Conservation (phyloP, 345 rosid species). For the Alliaria petiolata region DNA sequence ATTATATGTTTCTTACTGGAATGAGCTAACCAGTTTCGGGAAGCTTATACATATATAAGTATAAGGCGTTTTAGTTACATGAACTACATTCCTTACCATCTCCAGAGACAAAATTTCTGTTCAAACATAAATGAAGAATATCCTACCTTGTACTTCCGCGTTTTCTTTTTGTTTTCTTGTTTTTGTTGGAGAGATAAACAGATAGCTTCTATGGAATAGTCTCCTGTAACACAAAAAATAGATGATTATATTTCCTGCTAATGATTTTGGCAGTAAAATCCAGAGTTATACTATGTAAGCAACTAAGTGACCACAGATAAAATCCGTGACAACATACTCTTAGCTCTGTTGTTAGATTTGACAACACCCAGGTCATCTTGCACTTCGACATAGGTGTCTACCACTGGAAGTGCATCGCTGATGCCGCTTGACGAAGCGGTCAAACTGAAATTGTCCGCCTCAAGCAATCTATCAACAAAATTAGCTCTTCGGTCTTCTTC, state of each 20-base stretch:
- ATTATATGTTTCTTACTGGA: background rate
- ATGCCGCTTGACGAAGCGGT: constrained; percentile 15
- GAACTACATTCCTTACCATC: background rate
- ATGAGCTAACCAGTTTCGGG: background rate
- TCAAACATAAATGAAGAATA: constrained; percentile 7
- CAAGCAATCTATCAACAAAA: constrained; percentile 72
- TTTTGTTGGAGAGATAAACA: constrained; percentile 57
- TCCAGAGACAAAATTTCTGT: background rate
- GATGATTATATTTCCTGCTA: background rate
- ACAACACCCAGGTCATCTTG: constrained; percentile 30
- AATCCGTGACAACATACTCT: constrained; percentile 41
- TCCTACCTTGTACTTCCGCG: constrained; percentile 62
- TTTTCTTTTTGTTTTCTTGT: constrained; percentile 53
- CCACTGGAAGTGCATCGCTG: constrained; percentile 31
- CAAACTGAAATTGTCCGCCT: constrained; percentile 39
- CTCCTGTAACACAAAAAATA: constrained; percentile 31
- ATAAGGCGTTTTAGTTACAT: background rate
- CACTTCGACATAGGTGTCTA: constrained; percentile 32
- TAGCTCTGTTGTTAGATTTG: constrained; percentile 31
- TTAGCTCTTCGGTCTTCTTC: constrained; percentile 68
- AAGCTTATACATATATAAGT: background rate
- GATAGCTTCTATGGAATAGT: constrained; percentile 44
- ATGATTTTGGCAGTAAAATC: constrained; percentile 4
- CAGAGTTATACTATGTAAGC: background rate
- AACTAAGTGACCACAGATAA: constrained; percentile 6